Base-by-base conservation (phyloP, 495 filamentous ascomycete species). In the Oidiodendron maius region DNA sequence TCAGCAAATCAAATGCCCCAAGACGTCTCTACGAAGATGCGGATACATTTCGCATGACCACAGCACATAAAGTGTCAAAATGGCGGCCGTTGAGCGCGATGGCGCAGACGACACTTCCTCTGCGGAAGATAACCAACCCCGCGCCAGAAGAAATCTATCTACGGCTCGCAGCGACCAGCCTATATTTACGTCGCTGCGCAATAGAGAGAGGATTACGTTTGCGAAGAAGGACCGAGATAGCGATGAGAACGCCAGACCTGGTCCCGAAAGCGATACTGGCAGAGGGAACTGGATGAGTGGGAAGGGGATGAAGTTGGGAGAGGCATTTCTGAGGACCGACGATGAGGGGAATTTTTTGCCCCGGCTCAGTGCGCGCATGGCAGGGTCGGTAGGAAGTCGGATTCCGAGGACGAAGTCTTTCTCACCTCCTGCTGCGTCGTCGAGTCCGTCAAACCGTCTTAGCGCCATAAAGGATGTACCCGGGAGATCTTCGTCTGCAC, bases 51-150 rank as follows among this genome's bases (percentile, higher is more conserved):
- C 18, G 18, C 24, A 50, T 50, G 30, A 50, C 48, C 3, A 41
- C 40, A 23, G 3, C 35, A 38, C 5, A 20, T 40, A 15, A 20
- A 15, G 38, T 20, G 45, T 36, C 8, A 45, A 34, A 32, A 53
- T 53, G 50, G 50, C 50, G 41, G 34, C 46, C 37, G 15, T 40
- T 9, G 50, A 53, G 32, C 50, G 43, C 50, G 50, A 53, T 30
- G 30, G 44, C 26, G 39, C 40, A 40, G 20, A 8, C 48, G 37
- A 52, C 35, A 32, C 26, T 4, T 21, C 38, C 38, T 37, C 35
- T 4, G 13, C 26, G n/a, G 32, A 38, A 2, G 30, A 38, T 5
- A 9, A 18, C n/a, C 25, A 18, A 46, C 44, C 30, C 20, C 9
- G 13, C 41, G n/a, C 41, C 8, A n/a, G 15, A 21, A 44, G 41